Conservation (phyloP, 2,329 filamentous ascomycete species). For the Penicillium sp. region DNA sequence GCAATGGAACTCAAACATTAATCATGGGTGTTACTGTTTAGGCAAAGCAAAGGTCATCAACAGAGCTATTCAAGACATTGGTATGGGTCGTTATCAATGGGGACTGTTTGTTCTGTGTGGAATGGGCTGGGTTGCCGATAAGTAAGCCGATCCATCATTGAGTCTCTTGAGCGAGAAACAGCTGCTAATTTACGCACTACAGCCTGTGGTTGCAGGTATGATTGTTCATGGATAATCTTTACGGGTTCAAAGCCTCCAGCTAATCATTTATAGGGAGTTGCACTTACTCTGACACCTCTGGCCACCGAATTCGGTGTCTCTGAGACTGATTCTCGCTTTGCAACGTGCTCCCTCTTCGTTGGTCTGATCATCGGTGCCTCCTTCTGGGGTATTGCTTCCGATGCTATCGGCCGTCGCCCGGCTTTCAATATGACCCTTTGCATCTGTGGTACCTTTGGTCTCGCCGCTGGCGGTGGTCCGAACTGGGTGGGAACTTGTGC, state of each 20-base stretch:
- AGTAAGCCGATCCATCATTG: slow-evolving; percentile 51
- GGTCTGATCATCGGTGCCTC: slow-evolving; percentile 74
- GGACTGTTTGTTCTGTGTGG: slow-evolving; percentile 76
- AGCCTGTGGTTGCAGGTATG: slow-evolving; percentile 69
- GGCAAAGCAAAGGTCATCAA: slow-evolving; percentile 80
- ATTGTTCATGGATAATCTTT: neutral
- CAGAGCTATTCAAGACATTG: slow-evolving; percentile 80
- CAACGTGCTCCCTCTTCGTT: slow-evolving; percentile 70
- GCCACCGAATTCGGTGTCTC: slow-evolving; percentile 63
- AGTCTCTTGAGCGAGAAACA: neutral
- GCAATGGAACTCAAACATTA: neutral
- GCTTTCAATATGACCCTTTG: slow-evolving; percentile 78
- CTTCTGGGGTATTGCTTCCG: slow-evolving; percentile 75
- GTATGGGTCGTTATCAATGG: slow-evolving; percentile 86
- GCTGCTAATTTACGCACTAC: slow-evolving; percentile 20
- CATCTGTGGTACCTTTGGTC: slow-evolving; percentile 70
- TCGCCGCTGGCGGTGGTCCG: slow-evolving; percentile 64
- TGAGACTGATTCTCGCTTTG: slow-evolving; percentile 72
- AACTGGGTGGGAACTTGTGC: slow-evolving; percentile 64
- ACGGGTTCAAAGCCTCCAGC: slow-evolving; percentile 1
- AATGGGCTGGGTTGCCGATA: slow-evolving; percentile 85
- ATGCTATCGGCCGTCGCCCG: slow-evolving; percentile 71
- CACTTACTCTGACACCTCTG: slow-evolving; percentile 64
- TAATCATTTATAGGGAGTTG: slow-evolving; percentile 60
- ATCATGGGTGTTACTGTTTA: slow-evolving; percentile 26